Percentiles rank a stretch among this genome's conserved stretches.
phyloP scores from a whole-genome alignment of 768 basidiomycete species.

The Cystobasidium tubakii region DNA sequence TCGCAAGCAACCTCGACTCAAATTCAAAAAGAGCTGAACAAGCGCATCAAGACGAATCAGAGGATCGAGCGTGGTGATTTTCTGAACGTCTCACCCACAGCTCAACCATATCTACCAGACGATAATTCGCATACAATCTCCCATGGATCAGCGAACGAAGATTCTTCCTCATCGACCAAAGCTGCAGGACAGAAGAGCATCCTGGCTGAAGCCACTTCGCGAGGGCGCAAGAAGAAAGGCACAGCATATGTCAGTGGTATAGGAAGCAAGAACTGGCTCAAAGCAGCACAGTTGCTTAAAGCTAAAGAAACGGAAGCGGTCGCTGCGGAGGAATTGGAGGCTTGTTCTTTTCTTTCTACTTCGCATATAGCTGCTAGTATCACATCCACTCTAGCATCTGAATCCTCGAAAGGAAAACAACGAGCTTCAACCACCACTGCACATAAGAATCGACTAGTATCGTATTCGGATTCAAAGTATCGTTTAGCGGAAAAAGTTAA shows the following conservation, averaged over 20 bases:
- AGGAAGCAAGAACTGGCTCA: conserved; percentile 30
- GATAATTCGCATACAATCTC: neutral
- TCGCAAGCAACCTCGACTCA: conserved; percentile 31
- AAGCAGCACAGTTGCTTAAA: conserved; percentile 8
- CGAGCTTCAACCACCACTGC: neutral
- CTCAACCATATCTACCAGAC: neutral
- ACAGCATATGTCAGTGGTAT: neutral
- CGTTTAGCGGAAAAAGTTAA: conserved; percentile 9
- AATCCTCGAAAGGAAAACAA: neutral
- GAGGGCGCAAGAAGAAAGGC: neutral
- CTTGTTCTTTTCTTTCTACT: neutral
- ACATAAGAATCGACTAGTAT: neutral
- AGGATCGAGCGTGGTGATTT: conserved; percentile 8
- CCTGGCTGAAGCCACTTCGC: neutral
- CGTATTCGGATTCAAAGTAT: neutral
- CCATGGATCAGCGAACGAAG: neutral
- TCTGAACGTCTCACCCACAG: neutral
- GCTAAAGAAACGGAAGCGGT: neutral
- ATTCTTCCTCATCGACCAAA: neutral
- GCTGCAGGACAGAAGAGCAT: neutral
- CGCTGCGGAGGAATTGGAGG: neutral
- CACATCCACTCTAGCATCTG: neutral
- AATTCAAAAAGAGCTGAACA: conserved; percentile 23
- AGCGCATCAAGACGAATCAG: conserved; percentile 22
- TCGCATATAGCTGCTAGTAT: neutral